Evolutionary conservation across 768 basidiomycete genomes (phyloP), one percentile per base, ranked within the genome.

Genomic region (Heimioporus sp.): DNA sequence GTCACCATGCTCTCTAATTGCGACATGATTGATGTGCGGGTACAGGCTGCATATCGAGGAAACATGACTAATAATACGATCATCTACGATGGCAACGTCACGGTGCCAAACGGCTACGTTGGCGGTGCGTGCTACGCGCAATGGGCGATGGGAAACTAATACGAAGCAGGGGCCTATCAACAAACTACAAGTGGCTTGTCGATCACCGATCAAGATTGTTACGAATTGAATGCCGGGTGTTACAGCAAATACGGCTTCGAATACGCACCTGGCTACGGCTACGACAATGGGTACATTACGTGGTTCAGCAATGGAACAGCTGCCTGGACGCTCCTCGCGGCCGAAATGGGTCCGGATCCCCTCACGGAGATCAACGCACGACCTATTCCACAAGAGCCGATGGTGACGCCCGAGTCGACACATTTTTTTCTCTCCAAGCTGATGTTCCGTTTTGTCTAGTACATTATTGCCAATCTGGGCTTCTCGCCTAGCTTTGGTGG

Each of bases 381-480:
- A n/a, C 76, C 80, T 3, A 72, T 91, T 20, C 72, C 88, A 0
- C 75, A 80, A 57, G 89, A 90, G 56, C 89, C 89, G 1, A 85
- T 90, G 83, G 83, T 40, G 11, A 45, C 10, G 17, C 10, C 34
- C 15, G 13, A 13, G 35, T 35, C 10, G 35, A 13, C 35, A 13
- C 16, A 1, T 17, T 16, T 4, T 17, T 13, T 16, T 31, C 5
- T 12, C 17, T 16, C 4, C 17, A n/a, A 7, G 15, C 21, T 9
- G n/a, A 39, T 31, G 30, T 24, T 57, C 46, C 55, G 38, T 37
- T 38, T 32, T 2, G 19, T 24, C 6, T 52, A 86, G 83, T 86
- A 86, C 49, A 77, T 91, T 65, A 79, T 90, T 50, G 77, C 79
- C 44, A 87, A 88, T 54, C 74, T 87, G 34, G 89, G 86, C 36